Percentiles rank a stretch among this genome's conserved stretches.
Conservation (phyloP, 371 early-diverging fungal species). For the Haplosporangium sp. region DNA sequence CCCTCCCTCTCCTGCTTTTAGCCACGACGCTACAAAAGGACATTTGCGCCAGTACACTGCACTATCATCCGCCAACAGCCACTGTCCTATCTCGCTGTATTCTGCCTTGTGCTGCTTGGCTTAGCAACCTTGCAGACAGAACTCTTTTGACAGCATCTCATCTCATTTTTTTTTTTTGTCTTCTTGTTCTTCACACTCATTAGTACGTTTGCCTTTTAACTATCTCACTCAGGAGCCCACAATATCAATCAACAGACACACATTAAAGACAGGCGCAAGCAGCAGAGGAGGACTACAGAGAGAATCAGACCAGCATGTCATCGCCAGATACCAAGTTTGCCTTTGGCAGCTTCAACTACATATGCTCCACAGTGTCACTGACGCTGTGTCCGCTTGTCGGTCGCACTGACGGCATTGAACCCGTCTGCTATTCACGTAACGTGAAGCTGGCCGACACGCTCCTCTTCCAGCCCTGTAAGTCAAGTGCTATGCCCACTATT, state of each 20-base stretch:
- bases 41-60: no score
- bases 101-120: no score
- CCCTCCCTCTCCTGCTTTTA: no score
- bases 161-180: background rate
- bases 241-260: background rate
- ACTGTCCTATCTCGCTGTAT: no score
- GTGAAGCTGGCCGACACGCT: slow-evolving; percentile 83
- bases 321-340: slow-evolving; percentile 60
- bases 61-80: no score
- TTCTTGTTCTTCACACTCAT: background rate
- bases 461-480: slow-evolving; percentile 90
- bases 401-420: slow-evolving; percentile 78
- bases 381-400: slow-evolving; percentile 93
- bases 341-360: slow-evolving; percentile 88
- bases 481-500: no score
- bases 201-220: background rate
- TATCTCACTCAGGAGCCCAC: background rate
- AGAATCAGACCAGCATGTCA: slow-evolving; percentile 13
- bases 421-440: slow-evolving; percentile 93
- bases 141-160: no score
- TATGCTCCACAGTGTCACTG: slow-evolving; percentile 86
- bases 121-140: no score
- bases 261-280: no score
- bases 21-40: no score
- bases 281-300: background rate